Evolutionary conservation across 2,329 filamentous ascomycete genomes (phyloP).

Genomic region (Phyllosticta citribraziliensis): DNA sequence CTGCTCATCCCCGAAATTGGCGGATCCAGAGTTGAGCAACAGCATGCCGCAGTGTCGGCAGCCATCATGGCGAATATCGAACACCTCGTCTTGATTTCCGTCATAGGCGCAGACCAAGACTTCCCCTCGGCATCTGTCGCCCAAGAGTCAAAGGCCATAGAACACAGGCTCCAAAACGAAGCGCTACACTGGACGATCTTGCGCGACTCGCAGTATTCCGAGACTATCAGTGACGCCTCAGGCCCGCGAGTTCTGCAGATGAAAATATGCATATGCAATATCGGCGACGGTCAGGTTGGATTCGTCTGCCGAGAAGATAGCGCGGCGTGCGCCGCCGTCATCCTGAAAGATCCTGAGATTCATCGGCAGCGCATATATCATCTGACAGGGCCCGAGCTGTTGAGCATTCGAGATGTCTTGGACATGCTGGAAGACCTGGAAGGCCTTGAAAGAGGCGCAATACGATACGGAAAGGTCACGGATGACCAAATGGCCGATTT

Average conservation of each 20-base stretch:
- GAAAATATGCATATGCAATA: not conserved
- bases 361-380: not conserved
- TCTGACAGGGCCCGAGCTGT: slow-evolving; percentile 7
- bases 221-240: slow-evolving; percentile 1
- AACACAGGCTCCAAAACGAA: not conserved
- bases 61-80: not conserved
- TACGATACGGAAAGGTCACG: not conserved
- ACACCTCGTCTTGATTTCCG: slow-evolving; percentile 5
- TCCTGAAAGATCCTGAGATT: not conserved
- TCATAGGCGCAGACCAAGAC: not conserved
- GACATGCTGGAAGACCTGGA: slow-evolving; percentile 1
- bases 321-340: slow-evolving; percentile 1
- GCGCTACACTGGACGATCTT: slow-evolving; percentile 1
- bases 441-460: not conserved
- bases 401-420: slow-evolving; percentile 1
- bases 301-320: slow-evolving; percentile 3
- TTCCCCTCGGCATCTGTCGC: slow-evolving; percentile 1
- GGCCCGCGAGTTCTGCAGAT: not conserved
- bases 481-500: not conserved
- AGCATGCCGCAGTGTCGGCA: not conserved
- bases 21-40: slow-evolving; percentile 1
- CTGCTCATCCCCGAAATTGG: slow-evolving; percentile 3
- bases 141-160: slow-evolving; percentile 3
- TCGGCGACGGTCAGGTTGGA: not conserved
- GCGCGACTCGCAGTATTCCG: slow-evolving; percentile 7